Conservation (phyloP, 768 basidiomycete species). For the Roridomyces roridus region DNA sequence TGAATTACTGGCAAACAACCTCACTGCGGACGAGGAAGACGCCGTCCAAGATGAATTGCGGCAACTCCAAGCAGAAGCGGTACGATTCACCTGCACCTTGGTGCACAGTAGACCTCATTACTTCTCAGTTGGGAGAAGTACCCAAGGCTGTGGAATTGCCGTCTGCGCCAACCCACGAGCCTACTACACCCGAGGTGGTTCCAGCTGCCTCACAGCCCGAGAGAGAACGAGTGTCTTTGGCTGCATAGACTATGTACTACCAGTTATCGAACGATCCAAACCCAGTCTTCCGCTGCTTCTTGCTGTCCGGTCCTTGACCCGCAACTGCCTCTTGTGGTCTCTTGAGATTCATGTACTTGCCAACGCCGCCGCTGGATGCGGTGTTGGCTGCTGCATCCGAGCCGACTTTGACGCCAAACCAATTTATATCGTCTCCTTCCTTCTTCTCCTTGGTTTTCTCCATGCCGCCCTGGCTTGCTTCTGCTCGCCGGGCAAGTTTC, state of each 20-base stretch:
- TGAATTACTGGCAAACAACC: slow-evolving; percentile 80
- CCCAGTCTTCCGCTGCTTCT: slow-evolving; percentile 84
- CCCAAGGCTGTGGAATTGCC: slow-evolving; percentile 52
- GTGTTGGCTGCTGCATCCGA: slow-evolving; percentile 37
- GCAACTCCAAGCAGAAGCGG: slow-evolving; percentile 68
- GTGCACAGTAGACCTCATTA: slow-evolving; percentile 3
- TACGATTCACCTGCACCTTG: slow-evolving; percentile 37
- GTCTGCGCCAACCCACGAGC: slow-evolving; percentile 55
- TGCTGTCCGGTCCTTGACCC: slow-evolving; percentile 45
- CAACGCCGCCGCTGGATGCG: slow-evolving; percentile 61
- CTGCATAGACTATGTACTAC: slow-evolving; percentile 48
- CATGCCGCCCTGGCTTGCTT: slow-evolving; percentile 41
- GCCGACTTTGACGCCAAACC: slow-evolving; percentile 91
- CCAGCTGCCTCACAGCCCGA: slow-evolving; percentile 18
- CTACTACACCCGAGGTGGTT: slow-evolving; percentile 32
- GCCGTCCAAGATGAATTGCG: slow-evolving; percentile 86
- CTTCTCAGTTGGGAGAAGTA: slow-evolving; percentile 36
- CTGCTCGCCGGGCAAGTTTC: slow-evolving; percentile 68
- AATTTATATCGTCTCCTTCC: slow-evolving; percentile 74
- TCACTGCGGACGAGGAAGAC: slow-evolving; percentile 92
- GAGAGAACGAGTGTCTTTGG: slow-evolving; percentile 37
- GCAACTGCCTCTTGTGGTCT: slow-evolving; percentile 40
- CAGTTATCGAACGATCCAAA: slow-evolving; percentile 93
- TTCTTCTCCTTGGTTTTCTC: slow-evolving; percentile 52
- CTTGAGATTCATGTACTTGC: slow-evolving; percentile 77